phyloP scores from a whole-genome alignment of 75 land plant genomes.

The Ceratopteris richardii region DNA sequence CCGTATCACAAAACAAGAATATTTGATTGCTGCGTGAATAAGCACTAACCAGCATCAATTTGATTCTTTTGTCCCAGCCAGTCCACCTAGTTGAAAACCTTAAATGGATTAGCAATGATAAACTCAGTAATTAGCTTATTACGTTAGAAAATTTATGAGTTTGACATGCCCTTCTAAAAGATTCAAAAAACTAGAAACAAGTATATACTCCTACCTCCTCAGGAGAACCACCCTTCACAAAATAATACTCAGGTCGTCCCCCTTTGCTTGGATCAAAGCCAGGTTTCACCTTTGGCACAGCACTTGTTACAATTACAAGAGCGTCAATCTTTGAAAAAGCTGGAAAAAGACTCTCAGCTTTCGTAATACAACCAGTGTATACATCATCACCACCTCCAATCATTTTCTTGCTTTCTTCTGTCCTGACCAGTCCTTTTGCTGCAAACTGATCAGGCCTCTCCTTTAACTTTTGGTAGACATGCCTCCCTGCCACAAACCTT shows the following conservation, averaged over 20 bases:
- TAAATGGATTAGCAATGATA: background rate
- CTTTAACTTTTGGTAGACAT: constrained; percentile 73
- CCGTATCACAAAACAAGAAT: background rate
- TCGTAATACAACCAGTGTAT: constrained; percentile 67
- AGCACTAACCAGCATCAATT: constrained; percentile 67
- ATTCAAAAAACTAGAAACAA: no score
- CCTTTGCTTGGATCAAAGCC: constrained; percentile 82
- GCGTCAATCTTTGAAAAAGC: constrained; percentile 67
- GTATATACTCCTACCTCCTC: constrained; percentile 63
- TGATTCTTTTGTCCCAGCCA: constrained; percentile 96
- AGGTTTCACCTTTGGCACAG: constrained; percentile 89
- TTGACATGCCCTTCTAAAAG: no score
- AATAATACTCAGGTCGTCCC: constrained; percentile 86
- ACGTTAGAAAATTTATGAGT: no score
- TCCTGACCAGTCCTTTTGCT: constrained; percentile 71
- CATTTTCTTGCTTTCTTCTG: constrained; percentile 66
- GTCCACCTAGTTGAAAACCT: constrained; percentile 47
- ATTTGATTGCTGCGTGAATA: background rate
- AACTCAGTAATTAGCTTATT: no score
- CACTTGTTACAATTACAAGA: constrained; percentile 85
- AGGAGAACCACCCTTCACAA: constrained; percentile 74
- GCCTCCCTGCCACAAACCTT: constrained; percentile 50
- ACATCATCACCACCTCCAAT: constrained; percentile 66
- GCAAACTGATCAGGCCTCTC: constrained; percentile 53
- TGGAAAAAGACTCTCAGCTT: constrained; percentile 38